These are phyloP conservation scores for Phialocephala sp. DNA, from an alignment of 2,329 filamentous ascomycete genomes.

Conservation along the genomic window DNA sequence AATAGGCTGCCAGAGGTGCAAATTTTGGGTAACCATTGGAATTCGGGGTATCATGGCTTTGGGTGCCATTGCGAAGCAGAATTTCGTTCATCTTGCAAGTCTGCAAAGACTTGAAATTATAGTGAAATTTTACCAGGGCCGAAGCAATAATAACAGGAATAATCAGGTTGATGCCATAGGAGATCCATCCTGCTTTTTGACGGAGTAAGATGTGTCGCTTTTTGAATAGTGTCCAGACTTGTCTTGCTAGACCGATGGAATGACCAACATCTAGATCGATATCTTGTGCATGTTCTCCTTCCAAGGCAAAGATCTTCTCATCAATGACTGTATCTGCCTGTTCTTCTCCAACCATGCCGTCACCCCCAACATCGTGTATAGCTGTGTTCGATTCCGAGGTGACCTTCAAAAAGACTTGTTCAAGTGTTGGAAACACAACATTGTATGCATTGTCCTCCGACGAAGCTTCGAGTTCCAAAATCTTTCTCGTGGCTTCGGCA, in stretches of 20 bases:
- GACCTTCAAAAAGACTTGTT: constrained; percentile 71
- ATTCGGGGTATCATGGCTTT: background rate
- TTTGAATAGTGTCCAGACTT: constrained; percentile 63
- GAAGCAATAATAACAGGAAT: constrained; percentile 63
- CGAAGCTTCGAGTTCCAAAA: constrained; percentile 58
- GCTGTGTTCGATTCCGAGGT: constrained; percentile 63
- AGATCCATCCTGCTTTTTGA: constrained; percentile 58
- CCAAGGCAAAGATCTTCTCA: constrained; percentile 36
- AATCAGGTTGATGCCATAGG: constrained; percentile 62
- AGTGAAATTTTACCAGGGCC: constrained; percentile 55
- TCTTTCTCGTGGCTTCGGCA: constrained; percentile 57
- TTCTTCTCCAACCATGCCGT: constrained; percentile 35
- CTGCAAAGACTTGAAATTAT: constrained; percentile 28
- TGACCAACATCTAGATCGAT: constrained; percentile 56
- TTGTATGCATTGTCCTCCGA: constrained; percentile 61
- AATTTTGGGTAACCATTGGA: constrained; percentile 6
- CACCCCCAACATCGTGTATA: constrained; percentile 32
- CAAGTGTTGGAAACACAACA: constrained; percentile 67
- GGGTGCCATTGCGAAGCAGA: constrained; percentile 25
- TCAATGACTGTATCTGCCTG: constrained; percentile 28
- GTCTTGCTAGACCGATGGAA: constrained; percentile 58
- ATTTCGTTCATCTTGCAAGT: constrained; percentile 32
- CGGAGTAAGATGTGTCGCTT: constrained; percentile 64
- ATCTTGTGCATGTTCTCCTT: constrained; percentile 33
- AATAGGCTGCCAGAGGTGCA: constrained; percentile 21